phyloP scores from a whole-genome alignment of 116 monocot genomes.

The Iris pallida region DNA sequence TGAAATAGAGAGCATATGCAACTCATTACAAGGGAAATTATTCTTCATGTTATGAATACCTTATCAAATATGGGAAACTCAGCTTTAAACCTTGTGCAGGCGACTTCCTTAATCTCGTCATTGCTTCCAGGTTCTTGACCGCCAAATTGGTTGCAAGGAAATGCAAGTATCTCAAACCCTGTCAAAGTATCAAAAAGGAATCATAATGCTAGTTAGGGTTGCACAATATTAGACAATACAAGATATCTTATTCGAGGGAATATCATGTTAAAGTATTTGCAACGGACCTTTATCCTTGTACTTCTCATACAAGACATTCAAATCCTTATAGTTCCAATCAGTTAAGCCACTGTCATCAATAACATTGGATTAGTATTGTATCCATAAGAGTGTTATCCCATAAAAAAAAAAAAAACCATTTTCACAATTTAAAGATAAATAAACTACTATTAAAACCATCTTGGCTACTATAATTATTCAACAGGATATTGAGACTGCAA shows the following conservation, averaged over 20 bases:
- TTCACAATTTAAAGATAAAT: no score
- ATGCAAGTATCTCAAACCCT: conserved; percentile 70
- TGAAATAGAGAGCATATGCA: neutral
- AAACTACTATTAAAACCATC: no score
- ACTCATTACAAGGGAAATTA: neutral
- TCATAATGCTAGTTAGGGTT: neutral
- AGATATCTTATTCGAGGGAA: neutral
- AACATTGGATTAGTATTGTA: no score
- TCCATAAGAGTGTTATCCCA: no score
- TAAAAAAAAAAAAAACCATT: no score
- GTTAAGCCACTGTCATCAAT: conserved; percentile 21
- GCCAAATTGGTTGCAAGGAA: conserved; percentile 61
- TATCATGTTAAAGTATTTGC: neutral
- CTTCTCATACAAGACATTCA: conserved; percentile 36
- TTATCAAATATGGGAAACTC: conserved; percentile 83
- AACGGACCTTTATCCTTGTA: conserved; percentile 28
- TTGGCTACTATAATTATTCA: no score
- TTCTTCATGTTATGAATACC: conserved; percentile 19
- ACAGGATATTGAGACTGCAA: no score
- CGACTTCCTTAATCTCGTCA: conserved; percentile 51
- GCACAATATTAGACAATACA: neutral
- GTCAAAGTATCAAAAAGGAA: neutral
- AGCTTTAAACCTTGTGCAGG: conserved; percentile 51
- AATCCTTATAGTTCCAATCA: conserved; percentile 28
- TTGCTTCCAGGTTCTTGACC: conserved; percentile 75